Evolutionary conservation across 2,329 filamentous ascomycete species (phyloP), one percentile per base, ranked within the genome.

Genomic region (Aspergillus cejpii): DNA sequence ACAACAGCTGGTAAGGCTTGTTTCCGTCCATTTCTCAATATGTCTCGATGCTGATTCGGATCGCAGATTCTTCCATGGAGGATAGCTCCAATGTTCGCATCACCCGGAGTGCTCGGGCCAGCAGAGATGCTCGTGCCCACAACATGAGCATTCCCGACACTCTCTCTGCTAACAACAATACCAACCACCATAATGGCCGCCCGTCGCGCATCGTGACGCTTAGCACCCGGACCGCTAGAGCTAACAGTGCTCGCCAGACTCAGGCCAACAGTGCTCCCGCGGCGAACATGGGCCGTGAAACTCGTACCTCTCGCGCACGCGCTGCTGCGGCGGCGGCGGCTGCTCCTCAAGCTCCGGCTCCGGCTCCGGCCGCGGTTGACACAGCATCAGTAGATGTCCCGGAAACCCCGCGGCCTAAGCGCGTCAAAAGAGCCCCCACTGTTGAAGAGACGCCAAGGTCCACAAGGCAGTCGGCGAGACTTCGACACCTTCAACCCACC

Each of bases 391-490:
- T 47, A 8, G 41, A 27, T 29, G 39, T 46, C 15, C 57, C 58
- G 28, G 59, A 63, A 44, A 63, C 62, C 6, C 64, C 64, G 21
- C 60, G 58, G 34, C 37, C 50, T 20, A 65, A 62, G 36, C 64
- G 64, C 37, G 53, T 59, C n/a, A 62, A 61, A 49, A 57, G 63
- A 12, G 51, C 51, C 6, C 40, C 56, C 41, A 43, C 57, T 24
- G 56, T 55, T 14, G 57, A 62, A 34, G 64, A 67, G 47, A 61
- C 59, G 3, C 62, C 59, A 11, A 52, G 59, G 33, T 60, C 63
- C 20, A 64, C 63, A 15, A 59, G 65, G 34, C 59, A 62, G 47
- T 68, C 65, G 11, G 57, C 63, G 24, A 59, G 64, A 45, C 48
- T 64, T 11, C 63, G 58, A 46, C 43, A 17, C 49, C 55, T 23